Base-by-base conservation (phyloP, 345 rosid genomes). In the Orychophragmus violaceus region DNA sequence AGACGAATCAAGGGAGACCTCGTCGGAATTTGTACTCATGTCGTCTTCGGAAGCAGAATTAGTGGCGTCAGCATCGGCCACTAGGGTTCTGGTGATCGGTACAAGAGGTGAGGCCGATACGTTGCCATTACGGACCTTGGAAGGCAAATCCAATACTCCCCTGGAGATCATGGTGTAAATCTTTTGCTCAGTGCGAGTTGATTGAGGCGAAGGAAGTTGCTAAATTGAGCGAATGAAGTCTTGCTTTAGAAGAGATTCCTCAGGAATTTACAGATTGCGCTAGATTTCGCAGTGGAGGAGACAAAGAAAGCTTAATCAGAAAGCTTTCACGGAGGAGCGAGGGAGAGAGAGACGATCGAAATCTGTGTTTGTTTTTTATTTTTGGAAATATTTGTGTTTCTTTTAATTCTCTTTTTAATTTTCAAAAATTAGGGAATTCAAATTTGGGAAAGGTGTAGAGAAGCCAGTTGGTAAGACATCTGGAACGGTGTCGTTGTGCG, bases 1-100 rank as follows among this genome's bases (percentile, higher is more conserved):
- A 4, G 91, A 89, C 16, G 97, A 87, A 68, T 92, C 93, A 5
- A 82, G 72, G 0, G 90, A 84, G 10, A 65, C 78, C 6, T 82
- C 94, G 54, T 83, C 97, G 0, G 96, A 85, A 52, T 88, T 91
- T 3, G 81, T 77, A 27, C 77, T 75, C 74, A 72, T 59, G 21
- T 82, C 91, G 78, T 79, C 85, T 44, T 86, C 93, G 44, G 98
- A 86, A 44, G 74, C 85, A 5, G 87, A 81, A 14, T 63, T 76
- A 65, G 75, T 79, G 30, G 65, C 80, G 10, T 77, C 82, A 17
- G 60, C 64, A 41, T 74, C 80, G 6, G 62, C 66, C 0, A 62
- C 67, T 46, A 81, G 55, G 45, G 82, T 59, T 54, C 80, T 78
- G 14, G 87, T 66, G 28, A 84, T 75, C 5, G 86, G 77, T 11